A percentile compares a stretch with the other conserved stretches of the same genome.
Conservation (phyloP, 495 filamentous ascomycete species). For the Cetradonia linearis region DNA sequence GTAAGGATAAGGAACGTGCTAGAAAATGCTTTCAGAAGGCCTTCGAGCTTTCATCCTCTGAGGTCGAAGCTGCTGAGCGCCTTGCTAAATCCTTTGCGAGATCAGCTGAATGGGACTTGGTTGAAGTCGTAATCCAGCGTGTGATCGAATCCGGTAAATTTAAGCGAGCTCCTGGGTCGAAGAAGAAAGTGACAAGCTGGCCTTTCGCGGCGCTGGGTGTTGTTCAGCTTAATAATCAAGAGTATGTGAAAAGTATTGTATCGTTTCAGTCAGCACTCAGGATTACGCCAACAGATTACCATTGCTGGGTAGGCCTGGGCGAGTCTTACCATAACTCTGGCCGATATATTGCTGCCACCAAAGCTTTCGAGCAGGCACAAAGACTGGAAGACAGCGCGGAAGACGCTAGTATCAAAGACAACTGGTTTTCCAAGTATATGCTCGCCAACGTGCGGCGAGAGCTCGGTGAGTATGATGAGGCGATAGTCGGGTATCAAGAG, state of each 20-base stretch:
- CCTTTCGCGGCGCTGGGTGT: slow-evolving; percentile 91
- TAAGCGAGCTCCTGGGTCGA: slow-evolving; percentile 79
- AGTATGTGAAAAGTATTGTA: slow-evolving; percentile 74
- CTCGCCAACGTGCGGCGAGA: slow-evolving; percentile 91
- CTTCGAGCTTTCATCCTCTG: slow-evolving; percentile 81
- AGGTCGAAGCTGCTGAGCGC: slow-evolving; percentile 79
- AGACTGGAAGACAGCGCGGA: slow-evolving; percentile 42
- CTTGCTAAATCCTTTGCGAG: slow-evolving; percentile 78
- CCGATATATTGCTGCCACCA: slow-evolving; percentile 81
- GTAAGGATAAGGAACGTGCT: slow-evolving; percentile 71
- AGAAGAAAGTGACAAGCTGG: slow-evolving; percentile 86
- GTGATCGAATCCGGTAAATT: slow-evolving; percentile 89
- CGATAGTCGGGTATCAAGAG: slow-evolving; percentile 61
- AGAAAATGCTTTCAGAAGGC: slow-evolving; percentile 92
- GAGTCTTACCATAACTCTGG: slow-evolving; percentile 95
- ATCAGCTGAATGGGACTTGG: slow-evolving; percentile 87
- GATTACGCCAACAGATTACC: slow-evolving; percentile 72
- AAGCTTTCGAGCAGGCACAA: slow-evolving; percentile 76
- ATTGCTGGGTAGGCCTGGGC: slow-evolving; percentile 91
- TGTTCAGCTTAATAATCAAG: slow-evolving; percentile 91
- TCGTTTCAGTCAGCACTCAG: slow-evolving; percentile 88
- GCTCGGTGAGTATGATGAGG: slow-evolving; percentile 76
- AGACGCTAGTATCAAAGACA: slow-evolving; percentile 43
- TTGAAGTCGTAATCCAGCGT: slow-evolving; percentile 82
- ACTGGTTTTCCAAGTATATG: slow-evolving; percentile 95